These are phyloP conservation scores for Aureobasidium vineae DNA, from an alignment of 2,329 filamentous ascomycete genomes.

Conservation along the genomic window DNA sequence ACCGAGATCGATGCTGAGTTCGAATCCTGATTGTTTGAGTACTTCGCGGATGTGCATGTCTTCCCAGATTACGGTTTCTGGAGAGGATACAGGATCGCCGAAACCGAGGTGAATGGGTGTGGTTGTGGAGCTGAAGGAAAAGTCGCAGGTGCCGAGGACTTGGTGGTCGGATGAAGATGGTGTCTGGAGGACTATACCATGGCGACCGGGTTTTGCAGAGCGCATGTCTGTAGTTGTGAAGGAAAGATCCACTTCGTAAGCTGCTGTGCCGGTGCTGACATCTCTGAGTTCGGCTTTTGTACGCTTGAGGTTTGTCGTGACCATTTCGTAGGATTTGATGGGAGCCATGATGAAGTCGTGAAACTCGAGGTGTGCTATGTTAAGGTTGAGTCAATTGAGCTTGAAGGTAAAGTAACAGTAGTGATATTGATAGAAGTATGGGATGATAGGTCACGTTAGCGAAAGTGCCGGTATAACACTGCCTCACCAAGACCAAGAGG, in stretches of 20 bases:
- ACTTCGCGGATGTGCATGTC: constrained; percentile 1
- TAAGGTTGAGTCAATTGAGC: neutral
- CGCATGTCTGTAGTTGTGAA: constrained; percentile 5
- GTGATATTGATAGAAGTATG: neutral
- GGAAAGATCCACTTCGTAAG: neutral
- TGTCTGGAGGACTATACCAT: neutral
- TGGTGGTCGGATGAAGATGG: neutral
- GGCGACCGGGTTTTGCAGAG: neutral
- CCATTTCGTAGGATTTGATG: neutral
- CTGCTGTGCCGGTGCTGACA: neutral
- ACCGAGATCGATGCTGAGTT: neutral
- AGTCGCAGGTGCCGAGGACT: constrained; percentile 6
- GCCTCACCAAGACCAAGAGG: neutral
- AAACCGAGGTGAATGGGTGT: constrained; percentile 7
- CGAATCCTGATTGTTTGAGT: neutral
- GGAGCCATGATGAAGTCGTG: neutral
- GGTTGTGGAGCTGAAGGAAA: neutral
- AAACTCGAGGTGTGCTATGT: neutral
- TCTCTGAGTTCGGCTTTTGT: constrained; percentile 1
- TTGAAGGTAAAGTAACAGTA: no score
- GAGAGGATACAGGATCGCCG: neutral
- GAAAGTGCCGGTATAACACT: neutral
- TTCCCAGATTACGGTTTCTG: neutral
- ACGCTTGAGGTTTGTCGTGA: constrained; percentile 8
- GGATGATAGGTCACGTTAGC: neutral